phyloP scores from a whole-genome alignment of 2,329 filamentous ascomycete species.

The Nemania abortiva region DNA sequence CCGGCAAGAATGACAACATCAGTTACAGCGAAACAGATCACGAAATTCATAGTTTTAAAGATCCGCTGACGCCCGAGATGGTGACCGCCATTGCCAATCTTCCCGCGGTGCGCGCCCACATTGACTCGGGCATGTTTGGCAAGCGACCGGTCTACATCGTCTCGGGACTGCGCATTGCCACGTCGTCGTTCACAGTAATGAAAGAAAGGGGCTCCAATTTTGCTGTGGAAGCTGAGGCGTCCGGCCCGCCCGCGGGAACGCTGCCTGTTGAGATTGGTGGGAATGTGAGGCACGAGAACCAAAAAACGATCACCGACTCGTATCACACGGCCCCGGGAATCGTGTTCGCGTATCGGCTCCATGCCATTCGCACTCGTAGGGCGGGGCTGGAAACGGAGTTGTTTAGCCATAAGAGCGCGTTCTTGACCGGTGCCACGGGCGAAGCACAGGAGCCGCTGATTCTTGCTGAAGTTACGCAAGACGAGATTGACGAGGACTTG shows the following conservation, averaged over 20 bases:
- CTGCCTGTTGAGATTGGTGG: slow-evolving; percentile 11
- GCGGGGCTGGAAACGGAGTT: slow-evolving; percentile 6
- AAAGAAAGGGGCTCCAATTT: background rate
- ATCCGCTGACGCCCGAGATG: slow-evolving; percentile 6
- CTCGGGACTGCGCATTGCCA: slow-evolving; percentile 25
- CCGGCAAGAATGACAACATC: background rate
- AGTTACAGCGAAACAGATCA: slow-evolving; percentile 12
- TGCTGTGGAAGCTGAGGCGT: background rate
- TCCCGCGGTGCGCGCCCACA: background rate
- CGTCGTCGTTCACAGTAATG: slow-evolving; percentile 11
- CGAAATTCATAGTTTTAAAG: slow-evolving; percentile 3
- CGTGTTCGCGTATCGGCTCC: slow-evolving; percentile 25
- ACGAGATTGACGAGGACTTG: slow-evolving; percentile 15
- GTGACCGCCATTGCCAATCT: slow-evolving; percentile 16
- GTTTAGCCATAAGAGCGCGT: slow-evolving; percentile 17
- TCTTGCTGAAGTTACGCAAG: slow-evolving; percentile 19
- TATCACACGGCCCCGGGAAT: slow-evolving; percentile 22
- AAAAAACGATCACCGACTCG: background rate
- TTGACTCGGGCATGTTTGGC: slow-evolving; percentile 13
- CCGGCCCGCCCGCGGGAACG: slow-evolving; percentile 7
- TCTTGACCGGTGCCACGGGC: slow-evolving; percentile 21
- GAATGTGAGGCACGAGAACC: background rate
- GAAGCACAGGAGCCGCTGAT: slow-evolving; percentile 15
- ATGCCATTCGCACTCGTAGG: slow-evolving; percentile 6
- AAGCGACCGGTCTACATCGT: slow-evolving; percentile 20